phyloP scores from a whole-genome alignment of 495 filamentous ascomycete species.

The Penicillium paradoxum region DNA sequence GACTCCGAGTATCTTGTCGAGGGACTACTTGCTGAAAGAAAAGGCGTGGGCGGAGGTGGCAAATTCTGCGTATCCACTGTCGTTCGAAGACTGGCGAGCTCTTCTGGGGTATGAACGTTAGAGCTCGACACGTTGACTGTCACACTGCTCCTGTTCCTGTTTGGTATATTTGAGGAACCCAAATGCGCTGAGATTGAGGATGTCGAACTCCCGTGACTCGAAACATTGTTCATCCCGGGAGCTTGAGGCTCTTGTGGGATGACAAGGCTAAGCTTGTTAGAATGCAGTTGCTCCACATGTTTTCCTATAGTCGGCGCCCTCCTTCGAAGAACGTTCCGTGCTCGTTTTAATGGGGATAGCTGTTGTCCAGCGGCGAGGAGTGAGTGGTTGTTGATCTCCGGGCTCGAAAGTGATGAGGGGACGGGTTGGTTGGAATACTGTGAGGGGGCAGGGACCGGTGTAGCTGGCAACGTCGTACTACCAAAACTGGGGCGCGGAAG shows the following conservation, averaged over 20 bases:
- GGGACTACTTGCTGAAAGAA: slow-evolving; percentile 71
- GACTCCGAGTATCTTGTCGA: slow-evolving; percentile 95
- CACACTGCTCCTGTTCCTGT: slow-evolving; percentile 11
- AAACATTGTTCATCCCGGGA: slow-evolving; percentile 7
- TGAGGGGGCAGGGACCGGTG: slow-evolving; percentile 16
- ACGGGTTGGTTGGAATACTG: slow-evolving; percentile 15
- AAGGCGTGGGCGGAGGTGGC: slow-evolving; percentile 61
- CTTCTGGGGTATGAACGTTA: slow-evolving; percentile 30
- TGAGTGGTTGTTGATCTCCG: slow-evolving; percentile 14
- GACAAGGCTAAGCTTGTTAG: slow-evolving; percentile 34
- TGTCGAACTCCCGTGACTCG: background rate
- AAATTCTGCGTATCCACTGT: slow-evolving; percentile 51
- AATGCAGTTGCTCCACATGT: slow-evolving; percentile 23
- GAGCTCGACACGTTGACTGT: slow-evolving; percentile 7
- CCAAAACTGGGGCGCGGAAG: slow-evolving; percentile 31
- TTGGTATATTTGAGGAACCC: slow-evolving; percentile 7
- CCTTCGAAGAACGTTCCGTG: slow-evolving; percentile 42
- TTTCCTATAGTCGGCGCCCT: slow-evolving; percentile 40
- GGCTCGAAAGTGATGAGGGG: slow-evolving; percentile 17
- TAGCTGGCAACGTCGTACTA: slow-evolving; percentile 9
- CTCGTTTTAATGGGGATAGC: slow-evolving; percentile 19
- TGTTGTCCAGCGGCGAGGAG: slow-evolving; percentile 8
- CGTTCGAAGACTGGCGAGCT: slow-evolving; percentile 44
- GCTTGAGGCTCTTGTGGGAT: slow-evolving; percentile 25
- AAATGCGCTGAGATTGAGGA: slow-evolving; percentile 4